Conservation (phyloP, 2,329 filamentous ascomycete species). For the Erysiphe neolycopersici region DNA sequence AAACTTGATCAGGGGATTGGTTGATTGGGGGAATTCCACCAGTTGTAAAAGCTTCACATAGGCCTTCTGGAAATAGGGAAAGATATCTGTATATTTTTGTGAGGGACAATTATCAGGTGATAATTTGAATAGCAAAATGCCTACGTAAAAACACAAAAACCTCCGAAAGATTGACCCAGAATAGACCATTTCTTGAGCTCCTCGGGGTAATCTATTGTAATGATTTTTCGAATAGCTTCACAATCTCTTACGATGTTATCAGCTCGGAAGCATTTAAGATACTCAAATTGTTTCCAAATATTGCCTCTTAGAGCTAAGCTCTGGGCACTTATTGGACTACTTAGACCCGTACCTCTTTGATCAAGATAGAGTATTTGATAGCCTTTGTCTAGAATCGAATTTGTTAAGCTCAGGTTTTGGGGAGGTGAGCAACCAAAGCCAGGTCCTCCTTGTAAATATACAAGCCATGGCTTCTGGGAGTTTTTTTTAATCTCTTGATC, state of each 20-base stretch:
- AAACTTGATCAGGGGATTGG: conserved; percentile 45
- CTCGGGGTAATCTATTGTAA: conserved; percentile 42
- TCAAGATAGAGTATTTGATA: conserved; percentile 77
- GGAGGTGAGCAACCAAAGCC: conserved; percentile 53
- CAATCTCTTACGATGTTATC: conserved; percentile 77
- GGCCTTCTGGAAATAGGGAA: conserved; percentile 47
- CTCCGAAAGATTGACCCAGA: conserved; percentile 79
- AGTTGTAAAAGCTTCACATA: conserved; percentile 62
- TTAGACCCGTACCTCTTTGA: conserved; percentile 70
- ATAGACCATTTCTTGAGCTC: conserved; percentile 58
- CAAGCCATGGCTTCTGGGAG: conserved; percentile 28
- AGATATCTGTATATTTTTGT: conserved; percentile 17
- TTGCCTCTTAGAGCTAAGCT: conserved; percentile 40
- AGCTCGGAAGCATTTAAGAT: conserved; percentile 63
- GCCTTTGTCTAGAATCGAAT: conserved; percentile 44
- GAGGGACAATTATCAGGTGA: neutral
- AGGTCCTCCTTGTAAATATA: conserved; percentile 70
- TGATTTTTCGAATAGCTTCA: conserved; percentile 53
- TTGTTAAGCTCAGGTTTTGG: conserved; percentile 45
- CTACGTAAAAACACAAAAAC: conserved; percentile 64
- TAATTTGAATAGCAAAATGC: neutral
- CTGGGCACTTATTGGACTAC: conserved; percentile 48
- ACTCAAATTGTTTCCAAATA: conserved; percentile 42
- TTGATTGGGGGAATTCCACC: conserved; percentile 63
- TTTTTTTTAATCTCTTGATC: conserved; percentile 17